Evolutionary conservation across 768 basidiomycete species (phyloP).

Genomic region (Tubosaeta sp.): DNA sequence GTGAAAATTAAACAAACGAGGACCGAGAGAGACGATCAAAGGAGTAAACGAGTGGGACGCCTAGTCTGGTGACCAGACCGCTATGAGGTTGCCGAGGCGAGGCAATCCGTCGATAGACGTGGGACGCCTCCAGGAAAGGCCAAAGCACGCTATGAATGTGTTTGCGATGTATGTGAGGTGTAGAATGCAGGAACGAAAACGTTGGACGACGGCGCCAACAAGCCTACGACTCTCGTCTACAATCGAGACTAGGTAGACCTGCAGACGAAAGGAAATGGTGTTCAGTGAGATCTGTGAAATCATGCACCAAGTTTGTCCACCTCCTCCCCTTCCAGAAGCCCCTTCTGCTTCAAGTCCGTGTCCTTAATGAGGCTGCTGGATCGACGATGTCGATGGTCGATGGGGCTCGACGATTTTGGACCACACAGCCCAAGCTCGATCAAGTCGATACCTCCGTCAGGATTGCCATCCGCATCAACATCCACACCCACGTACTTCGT

Average conservation of each 20-base stretch:
- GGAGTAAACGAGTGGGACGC: background rate
- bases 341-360: background rate
- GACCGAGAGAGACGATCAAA: background rate
- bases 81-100: too few species aligned
- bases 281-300: background rate
- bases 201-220: too few species aligned
- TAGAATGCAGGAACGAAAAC: too few species aligned
- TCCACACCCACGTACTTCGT: too few species aligned
- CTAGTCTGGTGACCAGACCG: too few species aligned
- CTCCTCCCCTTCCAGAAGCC: background rate
- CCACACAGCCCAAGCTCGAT: slow-evolving; percentile 12
- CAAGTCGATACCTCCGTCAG: background rate
- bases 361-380: background rate
- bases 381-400: too few species aligned
- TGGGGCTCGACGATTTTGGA: slow-evolving; percentile 5
- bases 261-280: too few species aligned
- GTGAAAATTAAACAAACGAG: background rate
- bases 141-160: background rate
- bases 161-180: background rate
- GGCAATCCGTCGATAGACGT: too few species aligned
- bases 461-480: background rate
- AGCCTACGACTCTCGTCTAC: too few species aligned
- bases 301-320: background rate
- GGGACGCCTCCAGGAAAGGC: background rate
- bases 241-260: too few species aligned